Evolutionary conservation across 148 eudicot genomes (phyloP), one percentile per base, ranked within the genome.

Genomic region (Silene conica): DNA sequence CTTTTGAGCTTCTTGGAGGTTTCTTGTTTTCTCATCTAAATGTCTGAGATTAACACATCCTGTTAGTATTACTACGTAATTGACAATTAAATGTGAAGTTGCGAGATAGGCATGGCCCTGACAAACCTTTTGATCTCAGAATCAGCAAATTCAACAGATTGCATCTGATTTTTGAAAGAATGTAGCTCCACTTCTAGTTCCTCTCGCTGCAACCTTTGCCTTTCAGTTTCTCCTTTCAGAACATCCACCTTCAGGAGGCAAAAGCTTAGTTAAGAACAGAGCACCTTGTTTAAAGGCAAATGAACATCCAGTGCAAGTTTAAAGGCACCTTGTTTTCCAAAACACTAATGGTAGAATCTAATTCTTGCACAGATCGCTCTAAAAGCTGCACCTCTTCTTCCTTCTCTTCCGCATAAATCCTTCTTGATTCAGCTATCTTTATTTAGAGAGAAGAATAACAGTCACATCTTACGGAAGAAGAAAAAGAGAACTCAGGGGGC

Each of bases 361-460:
- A 83, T 83, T 92, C 99, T 81, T 86, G 90, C 75, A 92, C 93
- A 41, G 97, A 95, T 70, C 76, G 89, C 83, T 90, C 99, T 76
- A 92, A 70, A 74, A 95, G 94, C 75, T 82, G 89, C 73, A 95
- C 92, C 84, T 95, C 97, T 78, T 90, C 94, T 80, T 92, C 99
- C 73, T 90, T 95, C 75, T 88, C 96, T 80, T 88, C 88, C 21
- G 86, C 90, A 69, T 89, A 88, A 60, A 81, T 63, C 76, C 89
- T 90, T 43, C 84, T 80, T 31, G 84, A 80, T 77, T 86, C 97
- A 57, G 96, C 92, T 52, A 86, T 74, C 98, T 92, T 83, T 34
- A 74, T 7, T 43, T 60, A 22, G 28, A 62, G 13, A 58, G 31
- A 15, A n/a, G 5, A 63, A 48, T 11, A 46, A 5, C 50, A 20